Evolutionary conservation across 2,329 filamentous ascomycete genomes (phyloP).

Genomic region (Cladophialophora psammophila): DNA sequence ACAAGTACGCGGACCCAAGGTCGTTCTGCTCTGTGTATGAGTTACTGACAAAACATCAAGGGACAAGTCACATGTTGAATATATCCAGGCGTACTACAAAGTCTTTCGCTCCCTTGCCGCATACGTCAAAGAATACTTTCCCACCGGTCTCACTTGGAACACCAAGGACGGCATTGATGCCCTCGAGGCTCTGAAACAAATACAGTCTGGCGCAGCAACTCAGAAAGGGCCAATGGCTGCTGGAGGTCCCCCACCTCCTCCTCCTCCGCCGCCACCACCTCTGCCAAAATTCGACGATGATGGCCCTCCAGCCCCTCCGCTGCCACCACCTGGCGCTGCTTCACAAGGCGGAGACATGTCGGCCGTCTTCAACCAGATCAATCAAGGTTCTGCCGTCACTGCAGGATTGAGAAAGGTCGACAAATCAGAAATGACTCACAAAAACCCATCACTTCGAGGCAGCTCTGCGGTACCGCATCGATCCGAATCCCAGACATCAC

Average conservation of each 20-base stretch:
- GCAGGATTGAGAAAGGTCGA: slow-evolving; percentile 91
- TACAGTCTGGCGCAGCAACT: slow-evolving; percentile 52
- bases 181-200: slow-evolving; percentile 70
- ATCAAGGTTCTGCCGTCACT: slow-evolving; percentile 87
- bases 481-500: slow-evolving; percentile 60
- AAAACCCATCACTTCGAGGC: slow-evolving; percentile 87
- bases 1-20: slow-evolving; percentile 62
- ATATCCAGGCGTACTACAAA: slow-evolving; percentile 90
- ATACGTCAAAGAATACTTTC: slow-evolving; percentile 85
- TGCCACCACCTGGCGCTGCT: slow-evolving; percentile 60
- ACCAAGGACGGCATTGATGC: slow-evolving; percentile 74
- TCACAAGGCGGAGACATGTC: slow-evolving; percentile 69
- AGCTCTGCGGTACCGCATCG: slow-evolving; percentile 71
- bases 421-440: slow-evolving; percentile 96
- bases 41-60: slow-evolving; percentile 53
- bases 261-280: slow-evolving; percentile 61
- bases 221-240: slow-evolving; percentile 47
- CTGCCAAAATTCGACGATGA: slow-evolving; percentile 56
- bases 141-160: slow-evolving; percentile 86
- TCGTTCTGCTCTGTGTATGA: neutral
- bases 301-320: slow-evolving; percentile 68
- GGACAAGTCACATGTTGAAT: slow-evolving; percentile 81
- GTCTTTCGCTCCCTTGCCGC: slow-evolving; percentile 83
- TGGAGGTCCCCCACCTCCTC: slow-evolving; percentile 50
- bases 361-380: slow-evolving; percentile 90